Evolutionary conservation across 2,329 filamentous ascomycete genomes (phyloP).

Genomic region (Xylaria polymorpha): DNA sequence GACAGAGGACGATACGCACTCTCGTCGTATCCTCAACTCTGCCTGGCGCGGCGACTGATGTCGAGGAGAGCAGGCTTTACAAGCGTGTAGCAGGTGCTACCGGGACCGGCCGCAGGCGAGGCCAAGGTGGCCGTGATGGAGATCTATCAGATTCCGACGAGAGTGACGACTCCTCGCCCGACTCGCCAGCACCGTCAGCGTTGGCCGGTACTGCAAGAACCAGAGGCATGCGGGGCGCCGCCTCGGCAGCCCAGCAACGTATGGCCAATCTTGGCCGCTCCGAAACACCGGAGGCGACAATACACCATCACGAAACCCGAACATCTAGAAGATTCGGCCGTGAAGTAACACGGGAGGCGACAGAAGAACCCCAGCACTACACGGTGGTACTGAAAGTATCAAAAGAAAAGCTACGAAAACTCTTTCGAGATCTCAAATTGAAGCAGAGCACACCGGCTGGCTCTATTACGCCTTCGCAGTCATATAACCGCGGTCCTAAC

Average conservation of each 20-base stretch:
- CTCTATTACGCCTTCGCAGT: conserved; percentile 58
- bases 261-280: conserved; percentile 87
- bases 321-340: conserved; percentile 70
- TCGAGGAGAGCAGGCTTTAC: conserved; percentile 89
- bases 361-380: conserved; percentile 75
- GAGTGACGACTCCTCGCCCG: conserved; percentile 86
- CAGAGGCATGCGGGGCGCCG: conserved; percentile 88
- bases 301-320: conserved; percentile 79
- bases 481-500: conserved; percentile 61
- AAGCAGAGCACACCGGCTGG: conserved; percentile 57
- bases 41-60: conserved; percentile 81
- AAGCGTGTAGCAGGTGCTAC: conserved; percentile 75
- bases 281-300: conserved; percentile 83
- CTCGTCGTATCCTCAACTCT: conserved; percentile 92
- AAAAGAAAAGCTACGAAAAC: conserved; percentile 76
- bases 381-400: conserved; percentile 81
- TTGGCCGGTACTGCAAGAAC: conserved; percentile 85
- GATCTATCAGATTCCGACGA: conserved; percentile 90
- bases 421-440: conserved; percentile 65
- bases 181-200: conserved; percentile 84
- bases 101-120: conserved; percentile 66
- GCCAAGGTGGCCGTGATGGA: conserved; percentile 67
- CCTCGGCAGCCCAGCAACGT: conserved; percentile 84
- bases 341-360: conserved; percentile 79
- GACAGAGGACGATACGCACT: conserved; percentile 91